These are phyloP conservation scores for Mucor indicus DNA, from an alignment of 371 early-diverging fungal genomes.

Conservation along the genomic window DNA sequence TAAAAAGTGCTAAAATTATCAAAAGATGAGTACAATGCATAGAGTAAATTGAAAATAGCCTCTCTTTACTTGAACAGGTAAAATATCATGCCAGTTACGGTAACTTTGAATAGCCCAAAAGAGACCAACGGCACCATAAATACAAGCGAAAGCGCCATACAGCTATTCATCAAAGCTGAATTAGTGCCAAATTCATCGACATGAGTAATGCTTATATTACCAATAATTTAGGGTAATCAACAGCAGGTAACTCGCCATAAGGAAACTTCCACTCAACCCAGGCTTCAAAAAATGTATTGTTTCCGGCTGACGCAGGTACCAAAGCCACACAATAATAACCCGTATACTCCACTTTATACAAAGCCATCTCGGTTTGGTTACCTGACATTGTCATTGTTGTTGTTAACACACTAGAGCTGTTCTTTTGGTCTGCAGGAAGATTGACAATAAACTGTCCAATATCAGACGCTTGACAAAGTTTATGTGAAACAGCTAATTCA, in stretches of 20 bases:
- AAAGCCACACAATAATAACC: conserved; percentile 75
- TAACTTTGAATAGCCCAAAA: conserved; percentile 77
- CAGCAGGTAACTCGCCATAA: conserved; percentile 81
- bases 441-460: conserved; percentile 42
- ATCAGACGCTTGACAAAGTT: conserved; percentile 42
- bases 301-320: conserved; percentile 18
- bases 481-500: conserved; percentile 32
- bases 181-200: too few species aligned
- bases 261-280: conserved; percentile 71
- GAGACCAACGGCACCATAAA: conserved; percentile 70
- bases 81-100: conserved; percentile 81
- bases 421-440: conserved; percentile 22
- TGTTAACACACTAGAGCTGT: conserved; percentile 41
- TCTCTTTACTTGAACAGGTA: conserved; percentile 69
- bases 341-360: conserved; percentile 58
- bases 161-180: not conserved
- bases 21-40: not conserved
- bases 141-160: conserved; percentile 65
- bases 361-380: conserved; percentile 25
- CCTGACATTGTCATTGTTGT: conserved; percentile 25
- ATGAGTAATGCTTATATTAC: conserved; percentile 35
- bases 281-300: conserved; percentile 46
- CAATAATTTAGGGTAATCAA: conserved; percentile 83
- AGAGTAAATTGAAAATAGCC: not conserved
- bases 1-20: conserved; percentile 66